Percentiles rank a stretch among this genome's conserved stretches.
Evolutionary conservation across 2,329 filamentous ascomycete species (phyloP).

Genomic region (Fusarium nygamai): DNA sequence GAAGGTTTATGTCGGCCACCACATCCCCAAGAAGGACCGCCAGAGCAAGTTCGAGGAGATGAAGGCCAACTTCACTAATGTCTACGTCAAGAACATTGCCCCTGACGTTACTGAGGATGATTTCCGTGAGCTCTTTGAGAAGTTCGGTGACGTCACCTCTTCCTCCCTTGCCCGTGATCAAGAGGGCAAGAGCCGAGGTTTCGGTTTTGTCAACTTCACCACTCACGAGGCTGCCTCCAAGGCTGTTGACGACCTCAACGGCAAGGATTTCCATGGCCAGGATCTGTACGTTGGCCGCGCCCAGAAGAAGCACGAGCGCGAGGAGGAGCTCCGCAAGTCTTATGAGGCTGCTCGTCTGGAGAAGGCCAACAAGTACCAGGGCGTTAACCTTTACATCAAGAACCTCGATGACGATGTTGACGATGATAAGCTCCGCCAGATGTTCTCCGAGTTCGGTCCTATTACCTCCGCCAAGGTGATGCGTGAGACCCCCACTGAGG

Average conservation of each 20-base stretch:
- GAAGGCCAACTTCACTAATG: slow-evolving; percentile 99
- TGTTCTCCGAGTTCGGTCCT: slow-evolving; percentile 90
- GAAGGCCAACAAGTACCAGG: slow-evolving; percentile 99
- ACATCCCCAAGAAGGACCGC: slow-evolving; percentile 99
- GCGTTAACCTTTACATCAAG: slow-evolving; percentile 99
- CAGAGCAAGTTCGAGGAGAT: slow-evolving; percentile 99
- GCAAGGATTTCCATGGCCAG: slow-evolving; percentile 91
- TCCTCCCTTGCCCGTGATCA: slow-evolving; percentile 89
- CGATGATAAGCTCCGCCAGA: slow-evolving; percentile 94
- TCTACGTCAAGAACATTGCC: slow-evolving; percentile 99
- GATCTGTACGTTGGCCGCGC: slow-evolving; percentile 98
- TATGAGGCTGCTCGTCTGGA: slow-evolving; percentile 97
- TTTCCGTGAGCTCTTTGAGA: slow-evolving; percentile 92
- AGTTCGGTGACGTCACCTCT: slow-evolving; percentile 93
- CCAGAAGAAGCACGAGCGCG: slow-evolving; percentile 99
- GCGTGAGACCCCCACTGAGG: slow-evolving; percentile 76
- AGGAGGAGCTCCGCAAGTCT: slow-evolving; percentile 98
- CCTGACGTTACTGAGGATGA: slow-evolving; percentile 88
- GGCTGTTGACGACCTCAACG: slow-evolving; percentile 92
- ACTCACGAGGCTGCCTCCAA: slow-evolving; percentile 86
- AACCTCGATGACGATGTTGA: slow-evolving; percentile 97
- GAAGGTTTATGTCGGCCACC: slow-evolving; percentile 99
- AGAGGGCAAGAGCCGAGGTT: slow-evolving; percentile 94
- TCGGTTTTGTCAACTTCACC: slow-evolving; percentile 96
- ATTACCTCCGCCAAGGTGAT: slow-evolving; percentile 99